phyloP scores from a whole-genome alignment of 176 grass and related monocot genomes.

The Carex myosuroides region DNA sequence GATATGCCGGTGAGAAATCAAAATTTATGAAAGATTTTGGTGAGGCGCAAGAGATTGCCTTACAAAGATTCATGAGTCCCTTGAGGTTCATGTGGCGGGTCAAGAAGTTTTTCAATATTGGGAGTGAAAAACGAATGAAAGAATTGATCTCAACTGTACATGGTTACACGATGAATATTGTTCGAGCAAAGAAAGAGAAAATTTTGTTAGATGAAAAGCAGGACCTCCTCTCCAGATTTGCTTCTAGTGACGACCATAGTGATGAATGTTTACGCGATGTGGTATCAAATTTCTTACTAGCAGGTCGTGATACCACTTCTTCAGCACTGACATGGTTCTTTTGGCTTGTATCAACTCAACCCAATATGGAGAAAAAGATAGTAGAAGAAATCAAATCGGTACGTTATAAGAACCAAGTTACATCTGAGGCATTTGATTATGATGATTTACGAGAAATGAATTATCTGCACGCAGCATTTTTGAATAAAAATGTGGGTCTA shows the following conservation, averaged over 20 bases:
- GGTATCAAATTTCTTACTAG: constrained; percentile 57
- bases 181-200: constrained; percentile 27
- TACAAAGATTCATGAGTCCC: constrained; percentile 37
- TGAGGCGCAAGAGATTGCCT: constrained; percentile 10
- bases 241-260: constrained; percentile 21
- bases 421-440: constrained; percentile 26
- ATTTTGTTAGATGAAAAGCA: neutral
- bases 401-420: neutral
- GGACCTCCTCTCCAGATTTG: constrained; percentile 59
- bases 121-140: constrained; percentile 31
- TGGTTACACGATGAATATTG: constrained; percentile 30
- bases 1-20: neutral
- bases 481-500: too few species aligned
- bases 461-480: constrained; percentile 50
- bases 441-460: constrained; percentile 57
- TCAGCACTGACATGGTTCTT: constrained; percentile 77
- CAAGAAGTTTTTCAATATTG: constrained; percentile 47
- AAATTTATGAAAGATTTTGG: constrained; percentile 31
- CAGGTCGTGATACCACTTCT: constrained; percentile 66
- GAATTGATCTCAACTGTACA: constrained; percentile 32
- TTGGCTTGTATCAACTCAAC: constrained; percentile 43
- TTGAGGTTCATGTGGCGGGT: constrained; percentile 42
- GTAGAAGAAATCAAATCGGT: constrained; percentile 32
- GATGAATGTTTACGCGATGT: constrained; percentile 48
- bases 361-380: constrained; percentile 40